Base-by-base conservation (phyloP, 495 filamentous ascomycete genomes). In the Talaromyces stipitatus region DNA sequence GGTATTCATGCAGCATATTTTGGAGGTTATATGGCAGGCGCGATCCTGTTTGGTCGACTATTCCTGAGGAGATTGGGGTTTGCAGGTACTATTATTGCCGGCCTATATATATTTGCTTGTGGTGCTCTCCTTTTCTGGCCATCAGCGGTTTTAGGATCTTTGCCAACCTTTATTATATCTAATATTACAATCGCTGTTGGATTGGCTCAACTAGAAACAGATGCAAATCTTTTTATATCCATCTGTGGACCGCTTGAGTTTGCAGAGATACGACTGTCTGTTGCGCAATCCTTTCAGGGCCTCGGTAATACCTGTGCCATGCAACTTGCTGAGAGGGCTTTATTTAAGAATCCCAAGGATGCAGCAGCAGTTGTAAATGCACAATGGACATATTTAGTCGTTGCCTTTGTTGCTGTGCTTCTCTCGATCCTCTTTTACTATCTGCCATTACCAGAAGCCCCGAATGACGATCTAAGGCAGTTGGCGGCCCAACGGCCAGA, bases 341-440 rank as follows among this genome's bases (percentile, higher is more conserved):
- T 89, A 6, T 86, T 86, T 69, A 71, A 74, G 43, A 65, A 69
- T 54, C 71, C 79, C 18, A 63, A 65, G 4, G 69, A 78, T 51
- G 80, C 79, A 7, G 70, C 78, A 0, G 78, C 80, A 18, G 67
- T 89, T 8, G 78, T 86, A 18, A 74, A 85, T 59, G 82, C 85
- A 2, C 86, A 89, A 64, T 89, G 86, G 86, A 77, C 85, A 11
- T 88, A 87, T 57, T 79, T 89, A 3, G 85, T 78, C 36, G 85
- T 87, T 52, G 76, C 81, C 3, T 71, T 88, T 3, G 85, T 86
- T 63, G 82, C 79, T 52, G 74, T 86, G 12, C 62, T 85, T 7
- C 73, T 89, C 2, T 84, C 85, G 9, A 69, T 87, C 14, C 75
- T 71, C 1, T 87, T 86, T 64, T 85, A 82, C 58, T 88, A 88